Conservation (phyloP, 495 filamentous ascomycete genomes). For the Wilcoxina mikolae region DNA sequence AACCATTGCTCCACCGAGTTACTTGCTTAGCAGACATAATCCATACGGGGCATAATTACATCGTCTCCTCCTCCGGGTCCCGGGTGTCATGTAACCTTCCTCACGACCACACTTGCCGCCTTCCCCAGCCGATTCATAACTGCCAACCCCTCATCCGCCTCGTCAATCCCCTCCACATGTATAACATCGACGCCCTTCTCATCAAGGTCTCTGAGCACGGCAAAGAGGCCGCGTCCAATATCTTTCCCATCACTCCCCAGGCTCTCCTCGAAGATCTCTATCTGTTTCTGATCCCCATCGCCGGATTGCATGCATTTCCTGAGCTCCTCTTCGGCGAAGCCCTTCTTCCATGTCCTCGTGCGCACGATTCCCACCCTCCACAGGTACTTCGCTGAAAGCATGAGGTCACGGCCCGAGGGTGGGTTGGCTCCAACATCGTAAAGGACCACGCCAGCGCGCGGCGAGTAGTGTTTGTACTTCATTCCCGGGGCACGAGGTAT, state of each 20-base stretch:
- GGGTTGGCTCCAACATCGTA: constrained; percentile 43
- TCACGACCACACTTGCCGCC: constrained; percentile 43
- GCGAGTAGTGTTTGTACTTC: constrained; percentile 98
- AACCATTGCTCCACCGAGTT: no score
- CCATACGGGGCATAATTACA: no score
- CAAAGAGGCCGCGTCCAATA: constrained; percentile 76
- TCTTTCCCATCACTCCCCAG: constrained; percentile 53
- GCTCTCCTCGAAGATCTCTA: constrained; percentile 39
- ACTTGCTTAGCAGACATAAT: no score
- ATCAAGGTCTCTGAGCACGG: constrained; percentile 74
- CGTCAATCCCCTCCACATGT: constrained; percentile 82
- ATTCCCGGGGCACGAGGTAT: constrained; percentile 80
- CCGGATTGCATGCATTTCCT: constrained; percentile 10
- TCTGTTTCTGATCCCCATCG: constrained; percentile 25
- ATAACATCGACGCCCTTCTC: constrained; percentile 65
- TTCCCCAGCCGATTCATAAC: constrained; percentile 94
- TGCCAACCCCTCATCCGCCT: constrained; percentile 68
- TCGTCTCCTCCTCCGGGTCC: not conserved
- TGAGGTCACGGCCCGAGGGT: constrained; percentile 27
- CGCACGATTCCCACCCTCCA: constrained; percentile 25
- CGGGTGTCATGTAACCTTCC: constrained; percentile 11
- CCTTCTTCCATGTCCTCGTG: constrained; percentile 30
- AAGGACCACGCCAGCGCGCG: constrained; percentile 71
- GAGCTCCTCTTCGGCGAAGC: constrained; percentile 29
- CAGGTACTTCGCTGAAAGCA: constrained; percentile 7